These are phyloP conservation scores for Amaranthus tricolor DNA, from an alignment of 179 eudicot species.

Conservation along the genomic window DNA sequence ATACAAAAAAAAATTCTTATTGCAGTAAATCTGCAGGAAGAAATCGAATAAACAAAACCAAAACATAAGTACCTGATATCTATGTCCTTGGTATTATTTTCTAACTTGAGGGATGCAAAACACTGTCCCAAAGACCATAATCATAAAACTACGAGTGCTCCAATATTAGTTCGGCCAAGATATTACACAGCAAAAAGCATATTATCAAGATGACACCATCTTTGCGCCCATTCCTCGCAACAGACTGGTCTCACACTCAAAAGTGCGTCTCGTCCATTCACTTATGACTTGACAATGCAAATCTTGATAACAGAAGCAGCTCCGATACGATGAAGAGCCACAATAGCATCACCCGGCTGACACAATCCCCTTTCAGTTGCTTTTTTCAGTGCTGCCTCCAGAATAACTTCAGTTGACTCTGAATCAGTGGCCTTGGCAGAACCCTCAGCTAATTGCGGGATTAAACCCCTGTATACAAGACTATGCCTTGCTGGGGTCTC, in stretches of 20 bases:
- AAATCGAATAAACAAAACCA: not conserved
- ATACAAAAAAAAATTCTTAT: not conserved
- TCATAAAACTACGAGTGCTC: not conserved
- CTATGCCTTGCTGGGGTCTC: conserved; percentile 51
- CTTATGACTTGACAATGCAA: conserved; percentile 46
- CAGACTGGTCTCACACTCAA: not conserved
- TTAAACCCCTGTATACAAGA: conserved; percentile 41
- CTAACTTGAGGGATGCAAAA: conserved; percentile 10
- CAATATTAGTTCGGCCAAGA: conserved; percentile 4
- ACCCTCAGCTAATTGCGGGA: conserved; percentile 43
- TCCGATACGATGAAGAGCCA: conserved; percentile 51
- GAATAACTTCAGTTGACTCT: conserved; percentile 43
- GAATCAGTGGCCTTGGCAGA: conserved; percentile 50
- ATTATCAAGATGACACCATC: not conserved
- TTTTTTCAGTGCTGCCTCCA: conserved; percentile 42
- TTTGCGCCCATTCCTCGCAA: conserved; percentile 8
- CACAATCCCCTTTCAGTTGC: conserved; percentile 41
- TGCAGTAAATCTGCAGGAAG: not conserved
- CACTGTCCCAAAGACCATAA: conserved; percentile 11
- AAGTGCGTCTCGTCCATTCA: conserved; percentile 11
- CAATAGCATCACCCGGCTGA: conserved; percentile 36
- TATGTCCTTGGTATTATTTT: conserved; percentile 17
- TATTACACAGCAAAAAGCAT: not conserved
- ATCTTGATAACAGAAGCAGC: conserved; percentile 51
- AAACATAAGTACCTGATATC: conserved; percentile 1